phyloP scores from a whole-genome alignment of 805 yeast genomes.

The Barnettozyma botsteinii region DNA sequence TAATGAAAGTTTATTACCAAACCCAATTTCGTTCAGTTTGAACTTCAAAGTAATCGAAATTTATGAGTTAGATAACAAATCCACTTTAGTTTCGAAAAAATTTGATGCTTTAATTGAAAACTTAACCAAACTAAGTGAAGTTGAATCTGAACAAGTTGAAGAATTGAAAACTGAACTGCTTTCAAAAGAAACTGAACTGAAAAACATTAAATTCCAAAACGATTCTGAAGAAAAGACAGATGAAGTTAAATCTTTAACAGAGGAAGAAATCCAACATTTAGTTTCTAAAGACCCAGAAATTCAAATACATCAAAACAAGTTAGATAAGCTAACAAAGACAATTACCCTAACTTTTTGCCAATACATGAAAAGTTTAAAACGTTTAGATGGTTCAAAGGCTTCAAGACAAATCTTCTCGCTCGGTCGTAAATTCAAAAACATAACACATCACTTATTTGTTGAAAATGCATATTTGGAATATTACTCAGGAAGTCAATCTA shows the following conservation, averaged over 20 bases:
- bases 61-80: constrained; percentile 53
- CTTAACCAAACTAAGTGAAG: constrained; percentile 35
- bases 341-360: constrained; percentile 64
- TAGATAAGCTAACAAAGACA: constrained; percentile 27
- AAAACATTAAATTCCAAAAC: constrained; percentile 1
- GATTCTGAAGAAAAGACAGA: constrained; percentile 9
- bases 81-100: constrained; percentile 42
- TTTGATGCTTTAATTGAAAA: constrained; percentile 47
- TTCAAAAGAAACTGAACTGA: constrained; percentile 1
- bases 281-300: constrained; percentile 14
- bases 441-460: constrained; percentile 69
- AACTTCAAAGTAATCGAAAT: constrained; percentile 63
- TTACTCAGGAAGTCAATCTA: constrained; percentile 49
- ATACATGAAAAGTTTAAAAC: constrained; percentile 65
- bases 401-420: constrained; percentile 68
- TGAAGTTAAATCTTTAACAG: constrained; percentile 16
- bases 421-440: constrained; percentile 50
- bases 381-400: constrained; percentile 60
- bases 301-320: constrained; percentile 13
- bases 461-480: constrained; percentile 81
- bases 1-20: constrained; percentile 49
- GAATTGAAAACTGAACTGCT: constrained; percentile 19
- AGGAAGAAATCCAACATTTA: constrained; percentile 13
- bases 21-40: constrained; percentile 65
- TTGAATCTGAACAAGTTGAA: constrained; percentile 14